Evolutionary conservation across 2,329 filamentous ascomycete genomes (phyloP).

Genomic region (Neospermospora avenae): DNA sequence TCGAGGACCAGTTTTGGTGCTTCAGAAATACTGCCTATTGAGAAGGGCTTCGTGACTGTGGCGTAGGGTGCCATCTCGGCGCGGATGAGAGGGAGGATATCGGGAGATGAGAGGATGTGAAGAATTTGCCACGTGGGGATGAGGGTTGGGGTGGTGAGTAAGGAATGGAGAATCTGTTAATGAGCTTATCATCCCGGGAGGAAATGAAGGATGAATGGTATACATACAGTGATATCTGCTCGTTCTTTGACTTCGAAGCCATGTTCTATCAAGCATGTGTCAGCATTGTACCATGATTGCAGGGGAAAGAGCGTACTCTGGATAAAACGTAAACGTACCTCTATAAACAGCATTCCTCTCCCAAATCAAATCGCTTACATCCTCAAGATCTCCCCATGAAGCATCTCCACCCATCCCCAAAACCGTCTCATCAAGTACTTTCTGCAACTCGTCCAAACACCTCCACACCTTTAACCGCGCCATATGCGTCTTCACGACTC

Average conservation of each 20-base stretch:
- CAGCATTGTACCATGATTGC: not conserved
- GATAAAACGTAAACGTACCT: not conserved
- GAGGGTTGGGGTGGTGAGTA: not conserved
- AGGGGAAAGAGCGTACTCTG: not conserved
- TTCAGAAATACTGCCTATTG: constrained; percentile 9
- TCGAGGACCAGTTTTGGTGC: constrained; percentile 40
- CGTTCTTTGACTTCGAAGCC: constrained; percentile 34
- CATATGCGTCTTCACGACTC: constrained; percentile 45
- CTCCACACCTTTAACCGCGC: constrained; percentile 42
- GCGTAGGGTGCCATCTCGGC: constrained; percentile 3
- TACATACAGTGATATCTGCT: constrained; percentile 21
- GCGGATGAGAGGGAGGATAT: not conserved
- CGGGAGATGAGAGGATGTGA: constrained; percentile 2
- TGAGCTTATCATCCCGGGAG: not conserved
- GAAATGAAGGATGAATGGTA: not conserved
- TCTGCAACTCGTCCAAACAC: constrained; percentile 41
- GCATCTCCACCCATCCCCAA: constrained; percentile 40
- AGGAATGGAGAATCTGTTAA: constrained; percentile 2
- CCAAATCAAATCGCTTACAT: constrained; percentile 5
- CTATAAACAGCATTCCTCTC: constrained; percentile 6
- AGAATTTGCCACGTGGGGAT: constrained; percentile 2
- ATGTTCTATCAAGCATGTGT: constrained; percentile 24
- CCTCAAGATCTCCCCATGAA: constrained; percentile 25
- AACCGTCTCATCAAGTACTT: constrained; percentile 41
- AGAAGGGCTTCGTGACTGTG: constrained; percentile 17